Percentiles rank a stretch among this genome's conserved stretches.
phyloP scores from a whole-genome alignment of 352 stramenopile species.

The Phytophthora tubulina region DNA sequence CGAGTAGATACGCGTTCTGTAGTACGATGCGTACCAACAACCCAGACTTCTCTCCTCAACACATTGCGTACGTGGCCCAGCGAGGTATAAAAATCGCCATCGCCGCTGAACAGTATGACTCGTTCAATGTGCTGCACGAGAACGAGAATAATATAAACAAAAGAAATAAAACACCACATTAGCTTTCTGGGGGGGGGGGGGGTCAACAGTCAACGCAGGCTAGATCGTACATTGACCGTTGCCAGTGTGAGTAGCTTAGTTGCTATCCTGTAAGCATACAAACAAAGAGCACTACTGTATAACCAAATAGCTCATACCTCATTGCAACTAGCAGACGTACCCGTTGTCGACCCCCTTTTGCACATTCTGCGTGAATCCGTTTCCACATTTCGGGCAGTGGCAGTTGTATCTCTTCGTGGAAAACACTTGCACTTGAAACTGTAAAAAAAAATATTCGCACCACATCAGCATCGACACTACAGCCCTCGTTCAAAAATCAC shows the following conservation, averaged over 20 bases:
- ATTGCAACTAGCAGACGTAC: conserved; percentile 25
- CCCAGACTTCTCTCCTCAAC: conserved; percentile 73
- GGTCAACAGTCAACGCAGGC: too few relatives aligned
- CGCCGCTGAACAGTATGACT: conserved; percentile 38
- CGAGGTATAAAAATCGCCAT: conserved; percentile 82
- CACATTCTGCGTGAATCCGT: conserved; percentile 66
- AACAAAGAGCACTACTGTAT: too few relatives aligned
- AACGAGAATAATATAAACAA: too few relatives aligned
- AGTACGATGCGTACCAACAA: conserved; percentile 53
- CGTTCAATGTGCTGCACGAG: conserved; percentile 4
- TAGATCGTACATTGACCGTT: conserved; percentile 53
- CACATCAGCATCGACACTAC: neutral
- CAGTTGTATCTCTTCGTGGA: conserved; percentile 77
- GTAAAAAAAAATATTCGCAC: neutral
- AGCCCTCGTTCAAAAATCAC: neutral
- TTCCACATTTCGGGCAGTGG: conserved; percentile 54
- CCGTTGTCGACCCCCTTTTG: conserved; percentile 85
- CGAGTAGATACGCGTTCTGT: neutral
- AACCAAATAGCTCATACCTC: too few relatives aligned
- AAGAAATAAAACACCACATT: neutral
- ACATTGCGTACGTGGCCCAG: conserved; percentile 69
- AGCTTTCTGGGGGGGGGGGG: neutral
- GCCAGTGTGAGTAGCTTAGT: conserved; percentile 76
- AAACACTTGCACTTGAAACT: conserved; percentile 81
- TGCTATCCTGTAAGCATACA: conserved; percentile 54